Conservation (phyloP, 2,329 filamentous ascomycete species). For the Fusarium pseudograminearum region DNA sequence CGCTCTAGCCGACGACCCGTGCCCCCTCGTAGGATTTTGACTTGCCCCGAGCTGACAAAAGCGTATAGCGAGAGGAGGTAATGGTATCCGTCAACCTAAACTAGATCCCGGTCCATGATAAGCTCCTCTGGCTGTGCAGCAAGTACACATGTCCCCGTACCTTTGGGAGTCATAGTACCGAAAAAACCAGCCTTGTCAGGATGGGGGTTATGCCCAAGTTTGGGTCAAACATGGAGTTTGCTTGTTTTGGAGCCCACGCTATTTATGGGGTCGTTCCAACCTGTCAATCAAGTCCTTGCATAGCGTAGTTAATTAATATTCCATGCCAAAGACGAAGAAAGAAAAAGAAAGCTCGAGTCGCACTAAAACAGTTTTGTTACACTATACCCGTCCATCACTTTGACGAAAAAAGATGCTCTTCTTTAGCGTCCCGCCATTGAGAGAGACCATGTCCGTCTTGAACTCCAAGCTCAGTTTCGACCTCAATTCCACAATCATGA, state of each 20-base stretch:
- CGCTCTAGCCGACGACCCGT: not conserved
- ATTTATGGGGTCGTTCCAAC: not conserved
- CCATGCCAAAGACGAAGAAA: not conserved
- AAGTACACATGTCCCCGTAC: not conserved
- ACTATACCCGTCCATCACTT: not conserved
- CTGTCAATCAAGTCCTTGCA: constrained; percentile 8
- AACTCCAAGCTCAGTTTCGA: not conserved
- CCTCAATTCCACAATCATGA: constrained; percentile 17
- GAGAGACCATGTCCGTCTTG: not conserved
- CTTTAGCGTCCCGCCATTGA: constrained; percentile 12
- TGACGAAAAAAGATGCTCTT: constrained; percentile 2
- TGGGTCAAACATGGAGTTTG: not conserved
- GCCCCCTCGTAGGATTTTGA: not conserved
- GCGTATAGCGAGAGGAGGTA: no score
- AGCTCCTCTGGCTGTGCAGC: not conserved
- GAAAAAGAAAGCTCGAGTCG: not conserved
- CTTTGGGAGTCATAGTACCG: not conserved
- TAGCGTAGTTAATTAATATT: constrained; percentile 8
- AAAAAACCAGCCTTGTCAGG: constrained; percentile 1
- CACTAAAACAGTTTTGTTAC: not conserved
- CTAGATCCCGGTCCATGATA: not conserved
- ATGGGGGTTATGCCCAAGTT: not conserved
- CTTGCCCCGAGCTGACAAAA: not conserved
- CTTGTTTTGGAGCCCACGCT: not conserved
- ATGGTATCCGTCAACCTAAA: not conserved